Evolutionary conservation across 768 basidiomycete species (phyloP).

Genomic region (Lyophyllum atratum): DNA sequence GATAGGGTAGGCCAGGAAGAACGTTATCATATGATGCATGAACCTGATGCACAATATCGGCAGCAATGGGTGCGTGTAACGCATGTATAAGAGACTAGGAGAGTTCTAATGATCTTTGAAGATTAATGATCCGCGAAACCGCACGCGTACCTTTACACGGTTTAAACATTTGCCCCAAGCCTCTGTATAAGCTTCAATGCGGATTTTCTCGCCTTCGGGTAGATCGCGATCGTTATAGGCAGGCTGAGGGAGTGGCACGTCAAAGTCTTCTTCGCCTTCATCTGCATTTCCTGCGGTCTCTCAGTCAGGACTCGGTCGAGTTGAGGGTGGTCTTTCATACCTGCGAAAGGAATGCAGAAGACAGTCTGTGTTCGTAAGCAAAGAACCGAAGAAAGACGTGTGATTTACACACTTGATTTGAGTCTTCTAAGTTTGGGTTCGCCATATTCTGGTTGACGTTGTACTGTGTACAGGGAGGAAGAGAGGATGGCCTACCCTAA

Average conservation of each 20-base stretch:
- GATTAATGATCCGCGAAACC: not conserved
- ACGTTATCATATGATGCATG: constrained; percentile 42
- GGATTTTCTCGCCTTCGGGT: constrained; percentile 25
- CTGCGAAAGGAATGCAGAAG: constrained; percentile 21
- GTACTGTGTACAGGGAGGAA: too few relatives aligned
- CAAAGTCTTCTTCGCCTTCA: constrained; percentile 2
- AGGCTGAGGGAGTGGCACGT: constrained; percentile 3
- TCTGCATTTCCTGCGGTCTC: not conserved
- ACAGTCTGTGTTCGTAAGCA: constrained; percentile 10
- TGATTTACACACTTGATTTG: constrained; percentile 9
- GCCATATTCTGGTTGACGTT: not conserved
- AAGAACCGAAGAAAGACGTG: not conserved
- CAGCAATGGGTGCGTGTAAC: constrained; percentile 51
- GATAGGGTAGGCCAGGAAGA: constrained; percentile 57
- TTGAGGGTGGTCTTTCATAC: not conserved
- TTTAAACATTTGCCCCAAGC: constrained; percentile 64
- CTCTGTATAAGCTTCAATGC: constrained; percentile 52
- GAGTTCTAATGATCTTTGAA: constrained; percentile 1
- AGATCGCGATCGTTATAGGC: constrained; percentile 13
- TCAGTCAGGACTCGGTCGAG: not conserved
- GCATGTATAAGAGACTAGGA: constrained; percentile 39
- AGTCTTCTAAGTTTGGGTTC: constrained; percentile 9
- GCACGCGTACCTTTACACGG: constrained; percentile 50
- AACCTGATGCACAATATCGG: constrained; percentile 45
- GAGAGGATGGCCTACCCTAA: not conserved